Base-by-base conservation (phyloP, 768 basidiomycete species). In the Pisolithus microcarpus region DNA sequence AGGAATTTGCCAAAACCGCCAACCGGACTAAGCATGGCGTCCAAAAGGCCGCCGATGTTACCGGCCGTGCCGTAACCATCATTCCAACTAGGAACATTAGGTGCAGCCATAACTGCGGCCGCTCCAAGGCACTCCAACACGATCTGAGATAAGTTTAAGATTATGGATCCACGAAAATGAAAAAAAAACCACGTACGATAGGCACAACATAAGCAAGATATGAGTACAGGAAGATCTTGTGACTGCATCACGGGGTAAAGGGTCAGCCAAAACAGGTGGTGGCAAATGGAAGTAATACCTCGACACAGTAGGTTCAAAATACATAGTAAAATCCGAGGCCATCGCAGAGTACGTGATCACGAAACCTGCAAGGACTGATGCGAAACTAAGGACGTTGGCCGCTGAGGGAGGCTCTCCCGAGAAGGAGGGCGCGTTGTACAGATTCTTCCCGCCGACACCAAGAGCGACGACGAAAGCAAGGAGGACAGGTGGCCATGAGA, bases 401-500 rank as follows among this genome's bases (percentile, higher is more conserved):
- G 79, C 78, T 2, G 80, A 77, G 1, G 84, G 80, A 1, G 87
- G 81, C 9, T 60, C 67, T 34, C 34, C 34, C 4, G 34, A 34
- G 1, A 71, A 66, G 0, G 78, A 70, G 0, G 34, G 75, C 1
- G 71, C 72, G 46, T 72, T 75, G 15, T 68, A 67, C 10, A 92
- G 70, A 56, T 90, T 74, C 55, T 86, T 84, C 0, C 82, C 88
- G 0, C 87, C 81, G n/a, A 87, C 72, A 3, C 85, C 88, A 11
- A 86, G 67, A 8, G 79, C 80, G 48, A 91, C 76, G 30, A 89
- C 56, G 62, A 84, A 90, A 8, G 82, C 77, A 48, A 91, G 68
- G n/a, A 88, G 60, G 16, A 88, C 77, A 0, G 91, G 90, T 16
- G 91, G 73, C 88, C 89, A 91, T 1, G 84, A 72, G 2, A 85